Evolutionary conservation across 2,329 filamentous ascomycete species (phyloP).

Genomic region (Elsinoe arachidis): DNA sequence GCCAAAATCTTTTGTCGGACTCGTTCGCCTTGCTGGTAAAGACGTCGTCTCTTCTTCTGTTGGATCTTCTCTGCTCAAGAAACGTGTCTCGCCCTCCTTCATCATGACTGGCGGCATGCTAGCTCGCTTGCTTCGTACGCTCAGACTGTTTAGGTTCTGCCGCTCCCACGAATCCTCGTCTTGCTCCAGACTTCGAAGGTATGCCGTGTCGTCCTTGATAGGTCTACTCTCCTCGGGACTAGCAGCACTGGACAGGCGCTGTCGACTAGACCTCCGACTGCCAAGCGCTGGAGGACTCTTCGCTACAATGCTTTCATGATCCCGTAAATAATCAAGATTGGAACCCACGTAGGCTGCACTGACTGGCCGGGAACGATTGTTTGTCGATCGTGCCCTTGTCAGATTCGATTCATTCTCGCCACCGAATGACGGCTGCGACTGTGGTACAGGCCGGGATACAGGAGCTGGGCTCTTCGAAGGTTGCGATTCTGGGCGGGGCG

Average conservation of each 20-base stretch:
- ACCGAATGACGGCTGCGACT: slow-evolving; percentile 57
- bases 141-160: slow-evolving; percentile 42
- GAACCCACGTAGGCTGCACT: slow-evolving; percentile 72
- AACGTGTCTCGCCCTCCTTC: neutral
- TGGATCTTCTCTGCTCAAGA: neutral
- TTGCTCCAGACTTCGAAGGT: slow-evolving; percentile 65
- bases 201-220: slow-evolving; percentile 77
- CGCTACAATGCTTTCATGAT: slow-evolving; percentile 51
- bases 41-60: neutral
- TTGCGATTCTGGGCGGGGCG: slow-evolving; percentile 35
- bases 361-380: slow-evolving; percentile 59
- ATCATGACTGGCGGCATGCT: slow-evolving; percentile 54
- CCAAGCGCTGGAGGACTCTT: slow-evolving; percentile 25
- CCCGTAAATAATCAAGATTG: slow-evolving; percentile 72
- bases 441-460: slow-evolving; percentile 60
- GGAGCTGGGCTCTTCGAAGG: slow-evolving; percentile 45
- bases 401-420: slow-evolving; percentile 53
- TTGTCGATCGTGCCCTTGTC: slow-evolving; percentile 54
- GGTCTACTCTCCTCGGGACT: slow-evolving; percentile 49
- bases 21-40: neutral
- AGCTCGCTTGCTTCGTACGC: slow-evolving; percentile 59
- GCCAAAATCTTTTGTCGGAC: slow-evolving; percentile 37
- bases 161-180: slow-evolving; percentile 36
- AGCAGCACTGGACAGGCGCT: slow-evolving; percentile 25
- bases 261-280: slow-evolving; percentile 23